Conservation (phyloP, 1,284 basidiomycete genomes). For the Naganishia sp. region DNA sequence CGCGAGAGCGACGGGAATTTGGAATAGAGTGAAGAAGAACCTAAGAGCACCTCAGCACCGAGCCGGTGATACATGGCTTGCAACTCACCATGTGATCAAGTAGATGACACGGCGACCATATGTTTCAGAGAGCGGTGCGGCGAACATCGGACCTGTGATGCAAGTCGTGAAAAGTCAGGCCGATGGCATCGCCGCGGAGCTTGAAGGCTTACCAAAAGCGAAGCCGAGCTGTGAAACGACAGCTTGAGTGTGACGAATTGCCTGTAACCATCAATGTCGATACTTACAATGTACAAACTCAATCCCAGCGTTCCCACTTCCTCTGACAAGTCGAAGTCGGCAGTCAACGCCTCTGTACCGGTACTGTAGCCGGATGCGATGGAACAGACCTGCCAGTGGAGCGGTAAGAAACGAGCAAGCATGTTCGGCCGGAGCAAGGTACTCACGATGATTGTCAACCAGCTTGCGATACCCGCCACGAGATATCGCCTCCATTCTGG, state of each 20-base stretch:
- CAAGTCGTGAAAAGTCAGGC: background rate
- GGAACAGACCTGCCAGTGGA: constrained; percentile 30
- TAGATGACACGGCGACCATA: constrained; percentile 52
- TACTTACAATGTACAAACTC: constrained; percentile 41
- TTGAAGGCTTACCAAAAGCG: constrained; percentile 41
- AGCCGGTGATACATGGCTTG: background rate
- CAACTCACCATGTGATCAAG: constrained; percentile 46
- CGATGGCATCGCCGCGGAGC: background rate
- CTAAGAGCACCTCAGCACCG: background rate
- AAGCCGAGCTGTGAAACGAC: constrained; percentile 46
- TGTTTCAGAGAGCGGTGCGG: constrained; percentile 53
- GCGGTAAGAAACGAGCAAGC: background rate
- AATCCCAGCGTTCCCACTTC: constrained; percentile 42
- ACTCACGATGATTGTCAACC: constrained; percentile 36
- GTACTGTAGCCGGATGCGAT: constrained; percentile 45
- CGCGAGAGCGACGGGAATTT: constrained; percentile 50
- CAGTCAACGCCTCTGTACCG: constrained; percentile 38
- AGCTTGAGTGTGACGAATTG: background rate
- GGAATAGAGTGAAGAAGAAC: constrained; percentile 50
- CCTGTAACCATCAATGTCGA: background rate
- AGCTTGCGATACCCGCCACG: constrained; percentile 38
- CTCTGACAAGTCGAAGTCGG: constrained; percentile 41
- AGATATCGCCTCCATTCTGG: constrained; percentile 41
- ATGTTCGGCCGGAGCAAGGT: background rate
- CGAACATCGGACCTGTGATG: constrained; percentile 45